Conservation (phyloP, 2,329 filamentous ascomycete species). For the Aspergillus pseudotamarii region DNA sequence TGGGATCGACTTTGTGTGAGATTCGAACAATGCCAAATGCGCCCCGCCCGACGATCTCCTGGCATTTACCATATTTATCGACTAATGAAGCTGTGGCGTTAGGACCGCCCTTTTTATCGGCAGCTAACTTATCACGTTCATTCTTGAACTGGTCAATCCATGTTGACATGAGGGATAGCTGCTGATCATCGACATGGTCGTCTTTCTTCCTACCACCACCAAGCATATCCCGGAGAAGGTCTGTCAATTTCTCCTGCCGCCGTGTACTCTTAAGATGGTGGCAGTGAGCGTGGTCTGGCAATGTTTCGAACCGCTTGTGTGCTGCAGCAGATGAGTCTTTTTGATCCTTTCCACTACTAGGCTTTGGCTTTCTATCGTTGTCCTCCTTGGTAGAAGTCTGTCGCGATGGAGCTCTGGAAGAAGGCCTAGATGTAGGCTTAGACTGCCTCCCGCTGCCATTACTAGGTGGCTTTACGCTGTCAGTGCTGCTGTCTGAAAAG, state of each 20-base stretch:
- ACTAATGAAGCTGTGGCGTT: conserved; percentile 78
- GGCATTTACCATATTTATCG: conserved; percentile 98
- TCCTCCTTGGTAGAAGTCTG: conserved; percentile 39
- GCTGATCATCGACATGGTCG: conserved; percentile 63
- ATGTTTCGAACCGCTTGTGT: conserved; percentile 58
- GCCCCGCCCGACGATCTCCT: conserved; percentile 92
- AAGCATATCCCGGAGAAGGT: conserved; percentile 85
- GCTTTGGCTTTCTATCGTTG: conserved; percentile 31
- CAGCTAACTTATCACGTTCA: conserved; percentile 75
- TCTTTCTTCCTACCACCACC: conserved; percentile 78
- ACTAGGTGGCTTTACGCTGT: conserved; percentile 35
- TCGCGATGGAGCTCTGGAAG: conserved; percentile 36
- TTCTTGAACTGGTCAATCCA: conserved; percentile 94
- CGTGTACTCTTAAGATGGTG: conserved; percentile 88
- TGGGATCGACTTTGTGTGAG: conserved; percentile 90
- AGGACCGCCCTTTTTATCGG: conserved; percentile 75
- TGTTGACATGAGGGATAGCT: conserved; percentile 87
- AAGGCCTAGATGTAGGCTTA: conserved; percentile 30
- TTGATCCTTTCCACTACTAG: conserved; percentile 31
- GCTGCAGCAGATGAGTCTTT: conserved; percentile 34
- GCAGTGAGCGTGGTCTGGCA: conserved; percentile 72
- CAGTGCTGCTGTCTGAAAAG: conserved; percentile 41
- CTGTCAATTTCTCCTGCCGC: conserved; percentile 90
- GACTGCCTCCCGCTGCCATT: conserved; percentile 36
- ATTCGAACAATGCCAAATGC: conserved; percentile 97